Evolutionary conservation across 306 rosid genomes (phyloP), one percentile per base, ranked within the genome.

Genomic region (Purshia tridentata): DNA sequence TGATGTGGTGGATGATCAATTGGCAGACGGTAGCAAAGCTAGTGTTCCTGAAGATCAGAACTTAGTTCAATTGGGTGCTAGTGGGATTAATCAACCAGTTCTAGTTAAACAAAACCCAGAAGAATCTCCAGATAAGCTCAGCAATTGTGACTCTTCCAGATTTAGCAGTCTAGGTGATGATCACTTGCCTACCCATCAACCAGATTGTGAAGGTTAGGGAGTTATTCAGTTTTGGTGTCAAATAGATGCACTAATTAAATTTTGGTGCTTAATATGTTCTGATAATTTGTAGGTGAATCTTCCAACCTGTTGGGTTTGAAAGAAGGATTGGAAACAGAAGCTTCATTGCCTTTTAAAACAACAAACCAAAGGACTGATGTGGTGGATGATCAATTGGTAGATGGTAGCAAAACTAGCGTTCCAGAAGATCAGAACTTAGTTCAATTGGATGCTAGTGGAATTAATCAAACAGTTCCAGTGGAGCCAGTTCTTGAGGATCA

Each of bases 291-390:
- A 67, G 78, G 75, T 59, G 51, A 73, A 68, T 15, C 29, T 50
- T 66, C 64, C 64, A 41, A 67, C 70, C 61, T 19, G 5, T 50
- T 62, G 74, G 42, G 8, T 20, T 37, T 42, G 37, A 56, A 49
- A 9, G 58, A 57, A 40, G 46, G 54, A 64, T 42, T 50, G 18
- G 70, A 67, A 35, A n/a, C 52, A 51, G 82, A 67, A 42, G 79
- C 69, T 29, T 52, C 47, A 9, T 37, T 53, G 49, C 46, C 8
- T 9, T 72, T n/a, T 6, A 51, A 55, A 39, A 39, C 9, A 12
- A 39, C 20, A 6, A 47, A 58, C 61, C 72, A 16, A 20, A 49
- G 22, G 46, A 64, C 12, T 48, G 48, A 58, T 20, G 63, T 39
- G 46, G 23, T 45, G 54, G 72, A 68, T 61, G 69, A 55, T 22